A percentile compares a stretch with the other conserved stretches of the same genome.
These are phyloP conservation scores for Penicillium ochrochloron DNA, from an alignment of 495 filamentous ascomycete genomes.

Conservation along the genomic window DNA sequence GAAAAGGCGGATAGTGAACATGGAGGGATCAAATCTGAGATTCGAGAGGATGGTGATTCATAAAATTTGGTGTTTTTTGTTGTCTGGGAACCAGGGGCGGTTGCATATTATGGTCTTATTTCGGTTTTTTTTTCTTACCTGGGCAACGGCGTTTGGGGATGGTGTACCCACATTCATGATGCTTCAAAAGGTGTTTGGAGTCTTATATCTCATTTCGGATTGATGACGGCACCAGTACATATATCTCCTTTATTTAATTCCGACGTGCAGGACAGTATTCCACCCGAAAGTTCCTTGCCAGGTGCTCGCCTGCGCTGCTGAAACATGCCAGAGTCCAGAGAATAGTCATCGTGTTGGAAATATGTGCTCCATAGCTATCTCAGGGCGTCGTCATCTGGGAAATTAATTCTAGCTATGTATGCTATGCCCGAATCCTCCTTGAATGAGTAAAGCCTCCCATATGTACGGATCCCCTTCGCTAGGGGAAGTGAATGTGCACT, in stretches of 20 bases:
- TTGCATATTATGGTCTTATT: background rate
- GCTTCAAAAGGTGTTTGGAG: background rate
- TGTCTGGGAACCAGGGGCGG: too few species aligned
- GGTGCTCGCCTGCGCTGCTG: too few species aligned
- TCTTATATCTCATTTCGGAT: background rate
- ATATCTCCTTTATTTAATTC: too few species aligned
- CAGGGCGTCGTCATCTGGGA: background rate
- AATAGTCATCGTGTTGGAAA: too few species aligned
- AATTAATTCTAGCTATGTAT: background rate
- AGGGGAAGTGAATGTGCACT: background rate
- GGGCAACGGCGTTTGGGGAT: background rate
- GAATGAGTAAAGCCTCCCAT: background rate
- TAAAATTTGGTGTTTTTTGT: background rate
- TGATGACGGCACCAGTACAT: too few species aligned
- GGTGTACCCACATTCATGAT: background rate
- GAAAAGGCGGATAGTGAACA: background rate
- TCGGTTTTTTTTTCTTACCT: too few species aligned
- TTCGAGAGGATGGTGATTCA: background rate
- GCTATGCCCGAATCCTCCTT: background rate
- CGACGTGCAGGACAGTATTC: too few species aligned
- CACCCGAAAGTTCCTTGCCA: too few species aligned
- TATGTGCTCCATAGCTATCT: too few species aligned
- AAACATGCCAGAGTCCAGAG: too few species aligned
- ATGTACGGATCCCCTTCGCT: background rate
- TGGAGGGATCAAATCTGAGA: background rate